Evolutionary conservation across 2,329 filamentous ascomycete genomes (phyloP).

Genomic region (Daldinia sp.): DNA sequence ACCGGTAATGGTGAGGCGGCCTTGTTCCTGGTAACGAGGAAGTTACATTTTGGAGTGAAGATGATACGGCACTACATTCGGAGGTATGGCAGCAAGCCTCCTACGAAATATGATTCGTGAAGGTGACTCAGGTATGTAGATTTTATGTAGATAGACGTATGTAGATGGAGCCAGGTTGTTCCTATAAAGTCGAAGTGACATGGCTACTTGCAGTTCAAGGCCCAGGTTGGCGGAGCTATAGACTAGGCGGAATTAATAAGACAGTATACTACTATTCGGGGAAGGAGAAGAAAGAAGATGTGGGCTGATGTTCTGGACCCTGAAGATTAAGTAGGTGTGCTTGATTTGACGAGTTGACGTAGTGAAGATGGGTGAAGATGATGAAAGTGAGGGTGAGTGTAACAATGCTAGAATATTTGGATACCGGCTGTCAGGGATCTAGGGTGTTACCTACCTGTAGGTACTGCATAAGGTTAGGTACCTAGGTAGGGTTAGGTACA

Average conservation of each 20-base stretch:
- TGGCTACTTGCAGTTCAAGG: constrained; percentile 26
- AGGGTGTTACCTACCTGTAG: neutral
- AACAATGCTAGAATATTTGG: constrained; percentile 16
- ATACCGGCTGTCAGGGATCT: constrained; percentile 7
- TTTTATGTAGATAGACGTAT: neutral
- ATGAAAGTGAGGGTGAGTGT: constrained; percentile 25
- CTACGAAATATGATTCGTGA: constrained; percentile 26
- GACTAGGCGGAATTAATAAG: constrained; percentile 21
- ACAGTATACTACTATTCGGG: constrained; percentile 23
- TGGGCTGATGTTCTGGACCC: constrained; percentile 32
- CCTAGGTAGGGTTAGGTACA: neutral
- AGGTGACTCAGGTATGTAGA: constrained; percentile 15
- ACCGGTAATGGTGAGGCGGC: constrained; percentile 18
- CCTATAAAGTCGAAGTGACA: constrained; percentile 30
- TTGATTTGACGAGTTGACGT: constrained; percentile 18
- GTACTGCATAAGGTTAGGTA: constrained; percentile 9
- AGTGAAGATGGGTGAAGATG: constrained; percentile 10
- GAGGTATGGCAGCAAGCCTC: constrained; percentile 23
- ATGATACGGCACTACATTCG: constrained; percentile 25
- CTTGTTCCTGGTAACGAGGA: constrained; percentile 10
- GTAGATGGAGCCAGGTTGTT: constrained; percentile 20
- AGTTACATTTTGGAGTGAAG: constrained; percentile 39
- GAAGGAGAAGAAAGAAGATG: constrained; percentile 26
- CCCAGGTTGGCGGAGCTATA: constrained; percentile 29
- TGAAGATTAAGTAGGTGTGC: constrained; percentile 12